These are phyloP conservation scores for Gardenia jasminoides DNA, from an alignment of 257 asterid genomes.

Conservation along the genomic window DNA sequence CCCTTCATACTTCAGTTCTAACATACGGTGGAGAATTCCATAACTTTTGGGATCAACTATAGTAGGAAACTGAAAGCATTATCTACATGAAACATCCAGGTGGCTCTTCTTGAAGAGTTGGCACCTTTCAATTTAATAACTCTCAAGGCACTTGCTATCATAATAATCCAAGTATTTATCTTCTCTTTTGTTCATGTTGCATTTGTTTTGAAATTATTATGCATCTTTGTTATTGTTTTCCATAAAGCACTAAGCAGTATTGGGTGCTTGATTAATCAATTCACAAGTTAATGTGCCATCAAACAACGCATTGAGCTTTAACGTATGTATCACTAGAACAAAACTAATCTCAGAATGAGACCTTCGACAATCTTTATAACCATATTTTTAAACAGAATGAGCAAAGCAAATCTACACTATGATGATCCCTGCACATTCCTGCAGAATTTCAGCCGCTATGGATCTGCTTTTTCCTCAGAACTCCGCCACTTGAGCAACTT, in stretches of 20 bases:
- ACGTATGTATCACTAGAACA: neutral
- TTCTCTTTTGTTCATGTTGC: neutral
- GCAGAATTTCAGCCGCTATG: neutral
- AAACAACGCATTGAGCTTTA: neutral
- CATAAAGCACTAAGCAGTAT: neutral
- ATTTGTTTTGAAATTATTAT: neutral
- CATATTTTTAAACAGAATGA: neutral
- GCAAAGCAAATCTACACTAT: neutral
- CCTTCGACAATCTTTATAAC: neutral
- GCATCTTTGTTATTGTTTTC: neutral
- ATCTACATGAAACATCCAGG: neutral
- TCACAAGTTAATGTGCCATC: neutral
- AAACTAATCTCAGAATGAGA: neutral
- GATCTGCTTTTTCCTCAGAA: neutral
- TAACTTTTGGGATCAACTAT: neutral
- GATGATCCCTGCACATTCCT: too few relatives aligned
- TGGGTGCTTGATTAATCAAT: neutral
- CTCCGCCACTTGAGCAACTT: neutral
- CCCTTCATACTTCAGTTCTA: neutral
- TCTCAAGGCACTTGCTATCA: neutral
- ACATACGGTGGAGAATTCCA: neutral
- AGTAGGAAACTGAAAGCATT: neutral
- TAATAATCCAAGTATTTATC: neutral
- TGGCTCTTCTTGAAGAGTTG: neutral
- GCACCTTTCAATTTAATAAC: neutral